phyloP scores from a whole-genome alignment of 352 stramenopile species.

The Pythium graminicola region DNA sequence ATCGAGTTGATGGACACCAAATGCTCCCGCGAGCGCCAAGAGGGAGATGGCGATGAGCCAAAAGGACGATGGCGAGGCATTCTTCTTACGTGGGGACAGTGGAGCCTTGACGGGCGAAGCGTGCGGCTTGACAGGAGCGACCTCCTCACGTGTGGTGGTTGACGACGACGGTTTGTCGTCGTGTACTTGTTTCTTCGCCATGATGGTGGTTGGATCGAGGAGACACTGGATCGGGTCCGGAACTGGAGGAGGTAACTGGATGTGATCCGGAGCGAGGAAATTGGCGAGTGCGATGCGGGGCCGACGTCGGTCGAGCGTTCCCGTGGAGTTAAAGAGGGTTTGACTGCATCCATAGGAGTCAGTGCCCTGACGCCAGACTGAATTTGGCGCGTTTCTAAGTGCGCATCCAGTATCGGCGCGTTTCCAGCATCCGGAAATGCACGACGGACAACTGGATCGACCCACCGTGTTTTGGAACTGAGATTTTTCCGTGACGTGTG shows the following conservation, averaged over 20 bases:
- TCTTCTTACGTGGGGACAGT: neutral
- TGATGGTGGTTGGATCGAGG: neutral
- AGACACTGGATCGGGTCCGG: neutral
- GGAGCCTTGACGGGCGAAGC: neutral
- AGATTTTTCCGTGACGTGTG: too few species aligned
- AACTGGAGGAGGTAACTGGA: neutral
- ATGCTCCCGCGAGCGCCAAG: slow-evolving; percentile 17
- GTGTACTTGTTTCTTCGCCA: slow-evolving; percentile 18
- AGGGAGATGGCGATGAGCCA: slow-evolving; percentile 10
- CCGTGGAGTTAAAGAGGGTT: too few species aligned
- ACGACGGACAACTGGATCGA: too few species aligned
- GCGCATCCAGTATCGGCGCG: slow-evolving; percentile 1
- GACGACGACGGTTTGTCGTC: slow-evolving; percentile 9
- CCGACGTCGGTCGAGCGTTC: too few species aligned
- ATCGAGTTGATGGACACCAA: slow-evolving; percentile 24
- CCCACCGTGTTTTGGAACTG: too few species aligned
- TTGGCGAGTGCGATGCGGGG: slow-evolving; percentile 10
- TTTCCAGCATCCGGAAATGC: too few species aligned
- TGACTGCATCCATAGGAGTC: too few species aligned
- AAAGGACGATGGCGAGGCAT: neutral
- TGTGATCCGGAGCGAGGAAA: slow-evolving; percentile 3
- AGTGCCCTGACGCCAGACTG: slow-evolving; percentile 10
- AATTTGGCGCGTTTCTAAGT: slow-evolving; percentile 20
- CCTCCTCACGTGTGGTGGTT: neutral
- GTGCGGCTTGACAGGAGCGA: neutral